phyloP scores from a whole-genome alignment of 2,329 filamentous ascomycete species.

The Stemphylium lycopersici region DNA sequence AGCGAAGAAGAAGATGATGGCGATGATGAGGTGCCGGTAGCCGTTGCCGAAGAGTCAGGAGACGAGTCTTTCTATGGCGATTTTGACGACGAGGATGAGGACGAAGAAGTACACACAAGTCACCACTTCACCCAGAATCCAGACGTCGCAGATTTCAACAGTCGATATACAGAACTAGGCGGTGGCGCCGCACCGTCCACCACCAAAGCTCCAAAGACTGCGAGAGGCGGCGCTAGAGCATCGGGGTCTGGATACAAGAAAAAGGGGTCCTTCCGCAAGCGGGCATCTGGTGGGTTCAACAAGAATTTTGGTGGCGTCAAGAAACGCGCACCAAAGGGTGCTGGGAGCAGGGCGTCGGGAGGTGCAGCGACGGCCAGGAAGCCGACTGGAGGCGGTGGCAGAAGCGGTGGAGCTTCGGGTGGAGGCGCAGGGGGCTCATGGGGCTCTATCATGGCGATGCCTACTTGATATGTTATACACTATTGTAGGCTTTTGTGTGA shows the following conservation, averaged over 20 bases:
- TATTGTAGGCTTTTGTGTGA: not conserved
- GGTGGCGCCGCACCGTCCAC: constrained; percentile 15
- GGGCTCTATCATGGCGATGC: constrained; percentile 37
- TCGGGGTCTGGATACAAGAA: constrained; percentile 25
- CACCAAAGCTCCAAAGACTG: constrained; percentile 17
- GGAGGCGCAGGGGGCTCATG: constrained; percentile 4
- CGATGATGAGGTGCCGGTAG: constrained; percentile 36
- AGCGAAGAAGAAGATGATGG: constrained; percentile 41
- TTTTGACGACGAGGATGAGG: constrained; percentile 31
- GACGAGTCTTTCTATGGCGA: constrained; percentile 32
- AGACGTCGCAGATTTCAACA: constrained; percentile 40
- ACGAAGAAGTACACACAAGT: constrained; percentile 26
- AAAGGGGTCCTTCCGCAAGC: constrained; percentile 21
- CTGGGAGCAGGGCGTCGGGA: constrained; percentile 20
- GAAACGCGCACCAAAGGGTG: constrained; percentile 23
- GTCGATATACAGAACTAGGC: constrained; percentile 29
- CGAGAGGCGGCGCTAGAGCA: constrained; percentile 24
- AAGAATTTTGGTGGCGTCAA: constrained; percentile 24
- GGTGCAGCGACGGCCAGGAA: constrained; percentile 14
- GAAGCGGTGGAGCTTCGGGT: constrained; percentile 10
- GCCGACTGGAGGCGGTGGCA: constrained; percentile 14
- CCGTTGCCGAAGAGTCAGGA: constrained; percentile 18
- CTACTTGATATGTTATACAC: constrained; percentile 22
- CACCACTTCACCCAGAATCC: constrained; percentile 41
- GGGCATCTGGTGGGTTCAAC: constrained; percentile 25